These are phyloP conservation scores for Trichocomaceae sp. DNA, from an alignment of 2,329 filamentous ascomycete species.

Conservation along the genomic window DNA sequence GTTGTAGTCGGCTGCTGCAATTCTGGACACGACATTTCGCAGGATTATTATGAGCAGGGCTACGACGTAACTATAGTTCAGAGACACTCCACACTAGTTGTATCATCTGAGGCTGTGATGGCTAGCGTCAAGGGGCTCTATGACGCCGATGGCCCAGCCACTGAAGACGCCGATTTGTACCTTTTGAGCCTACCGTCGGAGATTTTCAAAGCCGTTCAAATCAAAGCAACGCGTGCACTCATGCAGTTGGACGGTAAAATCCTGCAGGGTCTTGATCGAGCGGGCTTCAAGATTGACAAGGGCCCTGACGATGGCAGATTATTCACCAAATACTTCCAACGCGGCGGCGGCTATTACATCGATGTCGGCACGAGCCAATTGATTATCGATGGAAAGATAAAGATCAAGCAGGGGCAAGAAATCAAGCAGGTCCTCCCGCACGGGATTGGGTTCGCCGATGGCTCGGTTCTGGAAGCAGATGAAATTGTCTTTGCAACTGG, in stretches of 20 bases:
- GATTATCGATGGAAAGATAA: constrained; percentile 58
- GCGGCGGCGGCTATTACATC: constrained; percentile 65
- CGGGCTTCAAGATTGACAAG: constrained; percentile 55
- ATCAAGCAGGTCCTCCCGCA: constrained; percentile 48
- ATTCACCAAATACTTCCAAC: constrained; percentile 57
- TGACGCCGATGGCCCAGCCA: constrained; percentile 47
- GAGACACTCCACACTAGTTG: constrained; percentile 58
- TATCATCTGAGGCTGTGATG: constrained; percentile 49
- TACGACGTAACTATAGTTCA: constrained; percentile 65
- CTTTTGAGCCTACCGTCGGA: constrained; percentile 53
- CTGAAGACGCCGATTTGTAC: constrained; percentile 60
- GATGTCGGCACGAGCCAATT: constrained; percentile 59
- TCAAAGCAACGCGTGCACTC: constrained; percentile 34
- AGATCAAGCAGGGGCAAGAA: constrained; percentile 57
- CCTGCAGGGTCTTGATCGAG: constrained; percentile 45
- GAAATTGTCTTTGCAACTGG: constrained; percentile 55
- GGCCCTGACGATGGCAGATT: constrained; percentile 54
- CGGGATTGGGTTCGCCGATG: constrained; percentile 51
- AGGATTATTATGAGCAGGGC: constrained; percentile 61
- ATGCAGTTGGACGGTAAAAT: constrained; percentile 30
- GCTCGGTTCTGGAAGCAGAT: constrained; percentile 54
- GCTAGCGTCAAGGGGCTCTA: constrained; percentile 49
- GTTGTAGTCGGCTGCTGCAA: constrained; percentile 64
- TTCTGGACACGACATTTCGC: constrained; percentile 62
- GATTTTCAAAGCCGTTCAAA: constrained; percentile 55